Percentiles rank a stretch among this genome's conserved stretches.
Conservation (phyloP, 192 early-diverging fungal genomes). For the Cladochytrium replicatum region DNA sequence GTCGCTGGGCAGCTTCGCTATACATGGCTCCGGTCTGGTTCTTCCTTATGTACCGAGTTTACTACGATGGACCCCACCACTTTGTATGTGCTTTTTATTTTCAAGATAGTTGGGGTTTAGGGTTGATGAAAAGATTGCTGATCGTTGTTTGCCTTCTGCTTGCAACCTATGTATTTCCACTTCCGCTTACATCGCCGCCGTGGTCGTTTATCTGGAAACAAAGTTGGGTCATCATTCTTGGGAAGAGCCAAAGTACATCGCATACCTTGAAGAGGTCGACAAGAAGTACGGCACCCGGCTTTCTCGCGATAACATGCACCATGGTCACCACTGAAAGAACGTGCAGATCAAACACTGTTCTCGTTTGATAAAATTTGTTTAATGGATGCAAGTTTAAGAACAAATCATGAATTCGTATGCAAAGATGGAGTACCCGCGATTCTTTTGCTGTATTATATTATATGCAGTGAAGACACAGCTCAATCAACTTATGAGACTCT, state of each 20-base stretch:
- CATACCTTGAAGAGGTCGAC: conserved; percentile 44
- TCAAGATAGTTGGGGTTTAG: conserved; percentile 2
- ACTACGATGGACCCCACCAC: conserved; percentile 43
- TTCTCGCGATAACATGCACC: conserved; percentile 44
- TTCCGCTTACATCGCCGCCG: no score
- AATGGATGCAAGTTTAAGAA: no score
- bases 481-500: no score
- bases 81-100: conserved; percentile 25
- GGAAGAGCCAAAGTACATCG: conserved; percentile 38
- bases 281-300: conserved; percentile 45
- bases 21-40: conserved; percentile 34
- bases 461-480: no score
- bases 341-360: no score
- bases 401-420: no score
- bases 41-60: conserved; percentile 38
- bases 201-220: no score
- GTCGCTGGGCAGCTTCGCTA: conserved; percentile 20
- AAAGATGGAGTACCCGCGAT: no score
- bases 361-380: no score
- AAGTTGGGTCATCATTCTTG: conserved; percentile 42
- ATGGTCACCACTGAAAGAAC: conserved; percentile 23
- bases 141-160: background rate
- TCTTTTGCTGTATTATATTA: no score
- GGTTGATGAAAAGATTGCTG: background rate
- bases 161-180: conserved; percentile 4